phyloP scores from a whole-genome alignment of 2,329 filamentous ascomycete genomes.

The Aureobasidium uvarum region DNA sequence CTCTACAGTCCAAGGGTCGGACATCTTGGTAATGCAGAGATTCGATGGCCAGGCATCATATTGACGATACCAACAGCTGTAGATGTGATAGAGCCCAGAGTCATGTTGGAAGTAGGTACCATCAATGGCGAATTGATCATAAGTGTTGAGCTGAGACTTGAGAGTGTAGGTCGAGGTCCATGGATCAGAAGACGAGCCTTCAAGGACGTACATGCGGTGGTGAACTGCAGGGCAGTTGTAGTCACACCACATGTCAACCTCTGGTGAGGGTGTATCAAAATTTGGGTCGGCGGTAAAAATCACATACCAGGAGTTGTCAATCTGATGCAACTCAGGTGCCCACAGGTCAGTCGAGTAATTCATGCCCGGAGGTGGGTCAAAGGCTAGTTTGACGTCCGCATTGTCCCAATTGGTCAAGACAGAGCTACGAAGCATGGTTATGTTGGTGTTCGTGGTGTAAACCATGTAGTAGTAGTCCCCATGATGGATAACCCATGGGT shows the following conservation, averaged over 20 bases:
- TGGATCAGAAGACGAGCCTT: constrained; percentile 45
- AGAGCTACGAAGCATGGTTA: constrained; percentile 46
- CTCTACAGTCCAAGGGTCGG: constrained; percentile 49
- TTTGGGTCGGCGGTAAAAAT: constrained; percentile 55
- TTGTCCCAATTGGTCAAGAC: constrained; percentile 47
- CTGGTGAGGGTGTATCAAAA: constrained; percentile 47
- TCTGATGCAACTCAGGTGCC: constrained; percentile 53
- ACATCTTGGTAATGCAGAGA: constrained; percentile 53
- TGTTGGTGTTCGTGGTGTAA: constrained; percentile 46
- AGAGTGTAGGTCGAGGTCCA: constrained; percentile 48
- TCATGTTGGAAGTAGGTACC: constrained; percentile 53
- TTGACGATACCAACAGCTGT: constrained; percentile 45
- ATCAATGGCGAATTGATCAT: constrained; percentile 55
- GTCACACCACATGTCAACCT: constrained; percentile 50
- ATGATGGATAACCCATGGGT: constrained; percentile 49
- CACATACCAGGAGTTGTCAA: constrained; percentile 51
- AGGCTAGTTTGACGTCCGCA: constrained; percentile 47
- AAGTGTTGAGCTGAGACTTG: constrained; percentile 51
- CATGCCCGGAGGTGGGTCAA: constrained; percentile 43
- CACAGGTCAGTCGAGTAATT: constrained; percentile 52
- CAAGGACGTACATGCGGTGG: constrained; percentile 54
- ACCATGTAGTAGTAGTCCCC: constrained; percentile 48
- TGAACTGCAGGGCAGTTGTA: constrained; percentile 52
- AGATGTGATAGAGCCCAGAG: constrained; percentile 44
- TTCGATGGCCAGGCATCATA: constrained; percentile 54